Evolutionary conservation across 1,284 basidiomycete genomes (phyloP), one percentile per base, ranked within the genome.

Genomic region (Heterobasidion parviporum): DNA sequence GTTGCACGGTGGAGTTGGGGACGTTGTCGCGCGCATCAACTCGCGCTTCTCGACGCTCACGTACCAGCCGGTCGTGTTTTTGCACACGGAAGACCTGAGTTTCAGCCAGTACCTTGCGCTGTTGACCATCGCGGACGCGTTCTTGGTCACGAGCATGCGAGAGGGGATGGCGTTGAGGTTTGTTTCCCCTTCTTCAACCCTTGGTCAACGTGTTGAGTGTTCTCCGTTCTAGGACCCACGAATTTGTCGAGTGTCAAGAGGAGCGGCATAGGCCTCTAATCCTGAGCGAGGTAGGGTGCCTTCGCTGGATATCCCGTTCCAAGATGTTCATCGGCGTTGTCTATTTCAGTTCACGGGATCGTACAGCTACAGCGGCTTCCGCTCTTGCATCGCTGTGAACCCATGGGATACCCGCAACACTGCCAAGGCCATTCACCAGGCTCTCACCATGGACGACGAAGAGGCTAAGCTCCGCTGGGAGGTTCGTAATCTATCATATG

Each of bases 91-190:
- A 63, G 92, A 94, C 63, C 74, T 94, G 58, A 93, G 88, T 3
- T 94, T 94, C 68, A 82, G 78, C 60, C 91, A 94, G 66, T 94
- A 94, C 67, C 76, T 94, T 14, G 92, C 89, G 8, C 73, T 94
- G 38, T 73, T 94, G 50, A 91, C 80, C 3, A 85, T 89, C 6
- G 92, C 89, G 1, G 92, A 94, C 68, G 89, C 86, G n/a, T 94
- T 94, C 69, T 73, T 94, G 62, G 87, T 92, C 33, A 89, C 89
- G 2, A 87, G 85, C 67, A 70, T 94, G 65, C 76, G 92, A 7
- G 92, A 94, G 69, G 92, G 92, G 0, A 94, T 94, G 92, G 91
- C 90, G 34, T 70, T 92, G 54, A 74, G 88, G 47, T 32, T 6
- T 26, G 33, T 49, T 33, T 33, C 18, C 33, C n/a, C 8, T 12